These are phyloP conservation scores for Gastrolobium villosum DNA, from an alignment of 306 rosid species.

Conservation along the genomic window DNA sequence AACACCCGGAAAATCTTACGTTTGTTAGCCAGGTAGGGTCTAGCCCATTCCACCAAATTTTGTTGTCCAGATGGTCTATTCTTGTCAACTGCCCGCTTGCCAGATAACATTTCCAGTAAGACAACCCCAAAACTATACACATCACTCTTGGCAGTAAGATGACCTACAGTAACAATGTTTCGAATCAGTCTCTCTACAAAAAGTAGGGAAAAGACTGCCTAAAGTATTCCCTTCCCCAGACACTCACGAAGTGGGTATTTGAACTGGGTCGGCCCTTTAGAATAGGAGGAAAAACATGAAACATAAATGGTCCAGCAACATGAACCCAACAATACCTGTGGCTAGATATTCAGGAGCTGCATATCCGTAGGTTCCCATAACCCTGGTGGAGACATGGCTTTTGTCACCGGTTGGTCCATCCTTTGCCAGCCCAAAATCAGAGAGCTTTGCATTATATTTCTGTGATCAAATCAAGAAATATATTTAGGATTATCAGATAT, in stretches of 20 bases:
- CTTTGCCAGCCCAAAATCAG: constrained; percentile 78
- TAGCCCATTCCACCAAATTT: constrained; percentile 71
- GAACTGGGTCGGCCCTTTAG: too few species aligned
- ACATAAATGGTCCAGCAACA: neutral
- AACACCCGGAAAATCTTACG: constrained; percentile 54
- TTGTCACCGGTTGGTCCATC: constrained; percentile 72
- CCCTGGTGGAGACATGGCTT: constrained; percentile 71
- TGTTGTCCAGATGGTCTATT: constrained; percentile 67
- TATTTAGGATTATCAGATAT: constrained; percentile 19
- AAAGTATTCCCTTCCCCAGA: too few species aligned
- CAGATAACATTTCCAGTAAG: constrained; percentile 69
- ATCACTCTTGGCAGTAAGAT: constrained; percentile 65
- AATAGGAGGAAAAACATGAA: neutral
- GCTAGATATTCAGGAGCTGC: constrained; percentile 79
- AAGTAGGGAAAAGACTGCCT: too few species aligned
- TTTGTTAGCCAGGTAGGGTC: constrained; percentile 55
- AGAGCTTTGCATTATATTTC: constrained; percentile 69
- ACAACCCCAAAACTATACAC: constrained; percentile 80
- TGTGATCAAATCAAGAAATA: constrained; percentile 46
- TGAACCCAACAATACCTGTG: constrained; percentile 55
- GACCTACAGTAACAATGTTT: constrained; percentile 54
- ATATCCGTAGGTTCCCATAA: constrained; percentile 71
- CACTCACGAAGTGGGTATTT: too few species aligned
- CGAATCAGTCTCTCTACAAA: too few species aligned
- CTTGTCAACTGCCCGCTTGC: constrained; percentile 69